A percentile compares a stretch with the other conserved stretches of the same genome.
phyloP scores from a whole-genome alignment of 116 monocot genomes.

The Posidonia oceanica region DNA sequence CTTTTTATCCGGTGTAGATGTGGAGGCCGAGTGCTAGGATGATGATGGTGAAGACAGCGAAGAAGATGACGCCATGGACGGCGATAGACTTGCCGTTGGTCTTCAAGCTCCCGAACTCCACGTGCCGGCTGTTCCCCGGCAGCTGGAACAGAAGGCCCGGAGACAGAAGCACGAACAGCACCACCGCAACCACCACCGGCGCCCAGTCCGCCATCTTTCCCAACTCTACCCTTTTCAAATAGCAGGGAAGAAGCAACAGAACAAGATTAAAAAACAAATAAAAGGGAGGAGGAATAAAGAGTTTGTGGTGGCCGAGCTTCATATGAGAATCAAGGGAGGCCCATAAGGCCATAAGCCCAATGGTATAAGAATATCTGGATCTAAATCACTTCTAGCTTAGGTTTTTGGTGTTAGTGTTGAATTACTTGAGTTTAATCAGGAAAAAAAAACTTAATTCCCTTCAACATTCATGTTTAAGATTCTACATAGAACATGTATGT shows the following conservation, averaged over 20 bases:
- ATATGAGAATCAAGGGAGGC: too few species aligned
- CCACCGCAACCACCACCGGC: constrained; percentile 13
- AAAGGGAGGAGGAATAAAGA: too few species aligned
- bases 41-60: constrained; percentile 20
- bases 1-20: constrained; percentile 15
- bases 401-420: background rate
- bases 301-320: too few species aligned
- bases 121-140: constrained; percentile 3
- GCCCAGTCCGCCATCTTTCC: constrained; percentile 20
- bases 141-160: constrained; percentile 19
- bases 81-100: constrained; percentile 15
- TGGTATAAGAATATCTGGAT: too few species aligned
- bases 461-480: too few species aligned
- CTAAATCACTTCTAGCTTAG: too few species aligned
- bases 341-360: too few species aligned
- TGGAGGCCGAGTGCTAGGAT: constrained; percentile 19
- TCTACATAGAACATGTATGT: too few species aligned
- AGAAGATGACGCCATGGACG: constrained; percentile 16
- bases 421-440: too few species aligned
- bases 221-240: background rate
- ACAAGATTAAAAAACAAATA: too few species aligned
- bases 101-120: constrained; percentile 6
- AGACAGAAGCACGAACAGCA: constrained; percentile 19
- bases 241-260: too few species aligned
- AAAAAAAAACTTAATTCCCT: too few species aligned